Base-by-base conservation (phyloP, 2,329 filamentous ascomycete species). In the Pseudocercospora eumusae region DNA sequence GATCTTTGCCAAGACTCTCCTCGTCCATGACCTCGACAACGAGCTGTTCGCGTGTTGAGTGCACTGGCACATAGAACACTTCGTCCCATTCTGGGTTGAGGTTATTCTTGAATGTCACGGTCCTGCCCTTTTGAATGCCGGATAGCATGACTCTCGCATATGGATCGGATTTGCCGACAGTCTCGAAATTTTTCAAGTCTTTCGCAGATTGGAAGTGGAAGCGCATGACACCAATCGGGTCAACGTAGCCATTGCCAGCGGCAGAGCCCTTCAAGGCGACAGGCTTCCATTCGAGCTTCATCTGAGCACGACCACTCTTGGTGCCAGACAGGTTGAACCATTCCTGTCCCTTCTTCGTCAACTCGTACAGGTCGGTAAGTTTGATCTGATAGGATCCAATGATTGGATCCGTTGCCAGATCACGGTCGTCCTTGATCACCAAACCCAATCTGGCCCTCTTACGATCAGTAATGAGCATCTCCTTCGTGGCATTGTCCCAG, bases 31-130 rank as follows among this genome's bases (percentile, higher is more conserved):
- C 92, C 76, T 99, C 95, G 18, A 99, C 79, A 0, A 88, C 87
- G 28, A 99, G 81, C 72, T 90, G 92, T 75, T 99, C 95, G 31
- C 91, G 88, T 13, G 84, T 71, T 6, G 88, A 92, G 75, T 97
- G 93, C 61, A 99, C 85, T 1, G 96, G 93, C 0, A 99, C 84
- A 73, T 99, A 99, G 21, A 97, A 84, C 23, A 99, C 88, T 77
- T 99, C 95, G 71, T 99, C 92, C 88, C 91, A 99, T 57, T 95
- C 90, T 1, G 95, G 95, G 74, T 96, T 92, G 61, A 99, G 86
- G 65, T 97, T 96, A 78, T 96, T 99, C 74, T 92, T 88, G 81
- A 95, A 96, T 0, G 93, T 98, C 56, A 99, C 95, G 2, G 95
- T 98, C 61, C 93, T 87, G 9, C 86, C 92, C 76, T 93, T 96